Percentiles rank a stretch among this genome's conserved stretches.
phyloP scores from a whole-genome alignment of 202 grass and related monocot species.

The Schoenoplectus tabernaemontani region DNA sequence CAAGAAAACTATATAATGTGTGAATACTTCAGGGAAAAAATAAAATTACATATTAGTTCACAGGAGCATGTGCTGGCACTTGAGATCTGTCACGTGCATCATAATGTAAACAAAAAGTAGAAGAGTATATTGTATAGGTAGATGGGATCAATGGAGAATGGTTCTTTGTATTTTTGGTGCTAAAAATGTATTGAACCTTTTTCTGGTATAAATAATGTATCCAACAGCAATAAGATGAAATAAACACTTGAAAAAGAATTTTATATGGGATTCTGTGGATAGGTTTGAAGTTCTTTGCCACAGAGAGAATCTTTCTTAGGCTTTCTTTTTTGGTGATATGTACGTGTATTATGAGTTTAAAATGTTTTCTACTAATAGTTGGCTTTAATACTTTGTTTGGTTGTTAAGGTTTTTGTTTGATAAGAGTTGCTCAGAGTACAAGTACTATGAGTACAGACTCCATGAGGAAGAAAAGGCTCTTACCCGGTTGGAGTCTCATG shows the following conservation, averaged over 20 bases:
- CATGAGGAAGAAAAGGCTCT: constrained; percentile 67
- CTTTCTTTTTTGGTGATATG: neutral
- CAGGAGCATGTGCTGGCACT: neutral
- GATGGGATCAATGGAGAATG: neutral
- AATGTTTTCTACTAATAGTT: neutral
- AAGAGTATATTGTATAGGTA: neutral
- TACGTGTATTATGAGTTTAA: neutral
- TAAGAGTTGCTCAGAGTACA: constrained; percentile 74
- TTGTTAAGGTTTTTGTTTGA: constrained; percentile 91
- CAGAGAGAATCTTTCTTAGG: neutral
- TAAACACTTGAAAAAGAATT: neutral
- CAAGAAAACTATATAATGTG: neutral
- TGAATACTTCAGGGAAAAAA: neutral
- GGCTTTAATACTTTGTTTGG: neutral
- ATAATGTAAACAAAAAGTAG: neutral
- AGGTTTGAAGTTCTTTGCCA: neutral
- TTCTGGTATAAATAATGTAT: neutral
- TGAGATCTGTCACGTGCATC: neutral
- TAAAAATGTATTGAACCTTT: neutral
- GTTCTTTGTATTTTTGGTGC: neutral
- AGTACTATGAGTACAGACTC: constrained; percentile 77
- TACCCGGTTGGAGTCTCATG: constrained; percentile 41
- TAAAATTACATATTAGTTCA: neutral
- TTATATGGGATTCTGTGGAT: neutral
- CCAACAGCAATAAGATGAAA: neutral